These are phyloP conservation scores for Diaporthe eres DNA, from an alignment of 2,329 filamentous ascomycete genomes.

Conservation along the genomic window DNA sequence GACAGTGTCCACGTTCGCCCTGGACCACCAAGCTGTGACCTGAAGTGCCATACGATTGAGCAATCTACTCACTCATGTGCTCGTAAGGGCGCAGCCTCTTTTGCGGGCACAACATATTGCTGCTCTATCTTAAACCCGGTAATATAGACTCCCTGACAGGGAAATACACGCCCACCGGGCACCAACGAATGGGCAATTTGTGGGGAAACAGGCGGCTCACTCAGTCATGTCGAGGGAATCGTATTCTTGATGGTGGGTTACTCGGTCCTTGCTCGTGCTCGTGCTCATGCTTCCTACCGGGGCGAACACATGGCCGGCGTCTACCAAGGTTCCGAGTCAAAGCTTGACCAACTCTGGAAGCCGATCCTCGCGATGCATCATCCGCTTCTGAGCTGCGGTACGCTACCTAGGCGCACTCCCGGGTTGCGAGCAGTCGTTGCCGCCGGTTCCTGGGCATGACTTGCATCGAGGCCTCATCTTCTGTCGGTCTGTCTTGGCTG, in stretches of 20 bases:
- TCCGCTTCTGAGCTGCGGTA: background rate
- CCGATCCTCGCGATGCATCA: constrained; percentile 2
- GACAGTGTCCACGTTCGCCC: background rate
- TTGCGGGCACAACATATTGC: background rate
- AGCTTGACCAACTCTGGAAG: constrained; percentile 11
- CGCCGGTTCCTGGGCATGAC: background rate
- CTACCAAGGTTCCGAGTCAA: constrained; percentile 20
- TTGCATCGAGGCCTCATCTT: background rate
- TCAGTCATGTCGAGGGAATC: background rate
- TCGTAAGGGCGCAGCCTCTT: background rate
- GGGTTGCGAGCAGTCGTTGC: background rate
- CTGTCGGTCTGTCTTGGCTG: constrained; percentile 11
- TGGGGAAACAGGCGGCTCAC: constrained; percentile 1
- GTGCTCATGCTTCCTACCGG: background rate
- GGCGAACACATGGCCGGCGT: background rate
- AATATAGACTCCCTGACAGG: too few species aligned
- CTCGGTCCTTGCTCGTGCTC: background rate
- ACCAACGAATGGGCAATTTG: background rate
- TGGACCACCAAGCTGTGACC: background rate
- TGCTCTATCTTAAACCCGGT: background rate
- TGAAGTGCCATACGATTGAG: background rate
- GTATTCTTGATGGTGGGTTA: constrained; percentile 2
- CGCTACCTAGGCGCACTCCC: background rate
- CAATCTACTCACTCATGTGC: background rate
- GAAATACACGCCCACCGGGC: background rate